Conservation (phyloP, 2,329 filamentous ascomycete species). For the Xylariaceae sp. region DNA sequence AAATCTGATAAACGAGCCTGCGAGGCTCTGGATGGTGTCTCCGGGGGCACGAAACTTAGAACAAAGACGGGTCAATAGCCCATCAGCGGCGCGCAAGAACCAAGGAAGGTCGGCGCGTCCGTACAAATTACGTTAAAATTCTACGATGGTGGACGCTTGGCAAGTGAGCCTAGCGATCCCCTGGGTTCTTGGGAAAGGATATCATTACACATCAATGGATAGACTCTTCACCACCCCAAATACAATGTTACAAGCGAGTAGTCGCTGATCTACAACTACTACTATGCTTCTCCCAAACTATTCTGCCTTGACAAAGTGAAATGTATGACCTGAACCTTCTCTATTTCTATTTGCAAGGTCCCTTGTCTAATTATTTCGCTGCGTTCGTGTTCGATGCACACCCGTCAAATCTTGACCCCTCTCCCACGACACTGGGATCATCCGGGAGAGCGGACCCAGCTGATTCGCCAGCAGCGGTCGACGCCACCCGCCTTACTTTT, state of each 20-base stretch:
- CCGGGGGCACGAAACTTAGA: constrained; percentile 38
- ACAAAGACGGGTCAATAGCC: constrained; percentile 41
- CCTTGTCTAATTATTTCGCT: too few species aligned
- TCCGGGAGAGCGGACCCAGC: not conserved
- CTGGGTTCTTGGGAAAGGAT: constrained; percentile 32
- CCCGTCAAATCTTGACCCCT: not conserved
- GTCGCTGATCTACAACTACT: constrained; percentile 13
- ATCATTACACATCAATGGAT: constrained; percentile 32
- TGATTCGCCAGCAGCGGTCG: constrained; percentile 37
- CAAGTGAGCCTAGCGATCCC: constrained; percentile 34
- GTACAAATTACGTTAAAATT: constrained; percentile 40
- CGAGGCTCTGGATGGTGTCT: constrained; percentile 18
- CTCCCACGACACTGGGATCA: not conserved
- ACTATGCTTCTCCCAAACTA: too few species aligned
- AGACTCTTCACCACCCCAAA: constrained; percentile 38
- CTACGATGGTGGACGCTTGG: constrained; percentile 35
- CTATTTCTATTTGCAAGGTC: too few species aligned
- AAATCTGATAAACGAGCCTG: constrained; percentile 32
- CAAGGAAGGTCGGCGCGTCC: constrained; percentile 29
- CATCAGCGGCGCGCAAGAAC: constrained; percentile 26
- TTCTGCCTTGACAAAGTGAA: not conserved
- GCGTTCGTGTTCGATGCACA: too few species aligned
- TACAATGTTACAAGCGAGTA: constrained; percentile 37
- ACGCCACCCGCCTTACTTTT: constrained; percentile 45
- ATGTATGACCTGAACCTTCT: constrained; percentile 1